These are phyloP conservation scores for Xylaria multiplex DNA, from an alignment of 2,329 filamentous ascomycete genomes.

Conservation along the genomic window DNA sequence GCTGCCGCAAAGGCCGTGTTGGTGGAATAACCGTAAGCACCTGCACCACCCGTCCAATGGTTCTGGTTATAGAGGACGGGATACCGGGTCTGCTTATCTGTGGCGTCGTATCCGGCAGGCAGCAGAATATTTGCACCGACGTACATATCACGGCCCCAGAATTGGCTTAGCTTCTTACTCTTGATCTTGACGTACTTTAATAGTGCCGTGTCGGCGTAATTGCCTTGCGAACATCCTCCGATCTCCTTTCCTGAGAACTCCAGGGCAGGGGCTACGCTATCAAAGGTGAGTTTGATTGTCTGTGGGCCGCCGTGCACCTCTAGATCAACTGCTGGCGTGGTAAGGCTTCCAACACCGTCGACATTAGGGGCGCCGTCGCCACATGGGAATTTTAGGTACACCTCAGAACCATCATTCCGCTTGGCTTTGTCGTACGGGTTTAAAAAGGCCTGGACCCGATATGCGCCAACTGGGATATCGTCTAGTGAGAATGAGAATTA, in stretches of 20 bases:
- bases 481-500: slow-evolving; percentile 22
- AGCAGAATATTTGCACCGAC: slow-evolving; percentile 41
- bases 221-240: slow-evolving; percentile 39
- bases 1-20: slow-evolving; percentile 29
- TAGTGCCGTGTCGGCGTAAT: slow-evolving; percentile 37
- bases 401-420: slow-evolving; percentile 37
- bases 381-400: slow-evolving; percentile 39
- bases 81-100: slow-evolving; percentile 37
- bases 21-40: slow-evolving; percentile 31
- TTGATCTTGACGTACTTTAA: slow-evolving; percentile 42
- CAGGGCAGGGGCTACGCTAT: slow-evolving; percentile 31
- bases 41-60: slow-evolving; percentile 37
- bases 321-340: slow-evolving; percentile 35
- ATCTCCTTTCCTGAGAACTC: slow-evolving; percentile 35
- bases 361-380: slow-evolving; percentile 40
- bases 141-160: slow-evolving; percentile 44
- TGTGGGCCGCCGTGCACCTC: slow-evolving; percentile 32
- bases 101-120: slow-evolving; percentile 37
- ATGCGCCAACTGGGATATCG: slow-evolving; percentile 36
- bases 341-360: slow-evolving; percentile 38
- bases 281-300: slow-evolving; percentile 37
- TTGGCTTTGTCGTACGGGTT: slow-evolving; percentile 37
- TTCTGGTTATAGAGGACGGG: slow-evolving; percentile 40
- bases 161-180: slow-evolving; percentile 36
- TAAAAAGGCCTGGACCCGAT: slow-evolving; percentile 41